Evolutionary conservation across 352 stramenopile genomes (phyloP).

Genomic region (Peronospora belbahrii): DNA sequence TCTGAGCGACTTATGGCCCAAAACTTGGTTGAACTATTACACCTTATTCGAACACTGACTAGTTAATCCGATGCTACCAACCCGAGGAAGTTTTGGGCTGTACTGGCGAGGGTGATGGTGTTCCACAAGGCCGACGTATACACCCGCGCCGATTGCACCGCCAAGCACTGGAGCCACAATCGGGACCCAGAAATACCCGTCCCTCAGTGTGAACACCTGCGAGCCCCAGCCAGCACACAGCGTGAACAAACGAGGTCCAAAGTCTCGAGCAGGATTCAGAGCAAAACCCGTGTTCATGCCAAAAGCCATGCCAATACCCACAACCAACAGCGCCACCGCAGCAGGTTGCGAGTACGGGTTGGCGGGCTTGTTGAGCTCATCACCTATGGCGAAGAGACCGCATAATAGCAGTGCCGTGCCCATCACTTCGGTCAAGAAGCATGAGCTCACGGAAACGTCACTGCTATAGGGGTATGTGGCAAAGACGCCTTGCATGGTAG

Average conservation of each 20-base stretch:
- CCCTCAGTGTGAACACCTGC: conserved; percentile 23
- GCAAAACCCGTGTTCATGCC: conserved; percentile 67
- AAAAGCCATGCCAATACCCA: conserved; percentile 63
- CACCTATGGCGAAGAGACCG: conserved; percentile 51
- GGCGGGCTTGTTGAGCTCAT: conserved; percentile 47
- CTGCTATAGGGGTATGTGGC: conserved; percentile 43
- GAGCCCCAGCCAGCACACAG: conserved; percentile 34
- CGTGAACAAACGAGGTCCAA: conserved; percentile 42
- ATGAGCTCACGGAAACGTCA: conserved; percentile 29
- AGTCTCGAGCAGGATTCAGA: conserved; percentile 55
- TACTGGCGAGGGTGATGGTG: conserved; percentile 43
- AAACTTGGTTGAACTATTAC: too few species aligned
- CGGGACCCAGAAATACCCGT: conserved; percentile 59
- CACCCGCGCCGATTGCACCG: conserved; percentile 29
- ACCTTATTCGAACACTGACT: too few species aligned
- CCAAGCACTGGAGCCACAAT: conserved; percentile 42
- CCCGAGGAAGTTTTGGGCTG: too few species aligned
- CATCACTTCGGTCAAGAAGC: conserved; percentile 56
- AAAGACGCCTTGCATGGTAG: conserved; percentile 33
- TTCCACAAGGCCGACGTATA: conserved; percentile 37
- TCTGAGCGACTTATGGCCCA: too few species aligned
- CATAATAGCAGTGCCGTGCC: conserved; percentile 48
- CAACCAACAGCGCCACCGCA: conserved; percentile 45
- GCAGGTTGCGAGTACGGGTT: conserved; percentile 34
- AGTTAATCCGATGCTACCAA: too few species aligned